phyloP scores from a whole-genome alignment of 495 filamentous ascomycete genomes.

The Astrocystis sublimbata region DNA sequence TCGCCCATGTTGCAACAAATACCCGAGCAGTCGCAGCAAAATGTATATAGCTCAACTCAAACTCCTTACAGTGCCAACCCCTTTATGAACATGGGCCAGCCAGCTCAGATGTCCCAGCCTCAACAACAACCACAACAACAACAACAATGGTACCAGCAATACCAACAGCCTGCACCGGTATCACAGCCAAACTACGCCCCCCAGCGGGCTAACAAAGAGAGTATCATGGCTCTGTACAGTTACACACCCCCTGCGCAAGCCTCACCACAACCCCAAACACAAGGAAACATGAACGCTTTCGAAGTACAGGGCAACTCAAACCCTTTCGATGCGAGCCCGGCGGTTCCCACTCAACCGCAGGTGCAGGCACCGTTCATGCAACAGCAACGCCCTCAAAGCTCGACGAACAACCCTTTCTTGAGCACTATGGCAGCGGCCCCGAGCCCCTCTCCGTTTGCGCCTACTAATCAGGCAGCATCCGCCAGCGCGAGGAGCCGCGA shows the following conservation, averaged over 20 bases:
- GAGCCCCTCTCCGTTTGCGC: constrained; percentile 19
- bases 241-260: constrained; percentile 69
- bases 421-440: constrained; percentile 20
- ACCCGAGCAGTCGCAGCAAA: constrained; percentile 53
- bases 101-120: constrained; percentile 35
- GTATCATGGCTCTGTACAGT: constrained; percentile 86
- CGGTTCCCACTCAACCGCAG: constrained; percentile 19
- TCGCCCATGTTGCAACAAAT: constrained; percentile 50
- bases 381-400: constrained; percentile 21
- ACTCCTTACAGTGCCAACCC: constrained; percentile 51
- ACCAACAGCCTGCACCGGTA: constrained; percentile 34
- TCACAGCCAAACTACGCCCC: constrained; percentile 34
- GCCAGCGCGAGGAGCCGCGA: constrained; percentile 68
- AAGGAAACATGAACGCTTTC: constrained; percentile 22
- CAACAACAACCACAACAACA: too few relatives aligned
- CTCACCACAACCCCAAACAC: constrained; percentile 28
- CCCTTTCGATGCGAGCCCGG: constrained; percentile 21
- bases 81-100: constrained; percentile 50
- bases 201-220: constrained; percentile 65
- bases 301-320: constrained; percentile 16
- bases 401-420: constrained; percentile 53
- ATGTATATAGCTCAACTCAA: constrained; percentile 42
- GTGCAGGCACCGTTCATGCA: constrained; percentile 22
- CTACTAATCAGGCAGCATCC: constrained; percentile 42
- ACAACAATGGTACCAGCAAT: constrained; percentile 40